Evolutionary conservation across 257 asterid species (phyloP), one percentile per base, ranked within the genome.

Genomic region (Fraxinus americana): DNA sequence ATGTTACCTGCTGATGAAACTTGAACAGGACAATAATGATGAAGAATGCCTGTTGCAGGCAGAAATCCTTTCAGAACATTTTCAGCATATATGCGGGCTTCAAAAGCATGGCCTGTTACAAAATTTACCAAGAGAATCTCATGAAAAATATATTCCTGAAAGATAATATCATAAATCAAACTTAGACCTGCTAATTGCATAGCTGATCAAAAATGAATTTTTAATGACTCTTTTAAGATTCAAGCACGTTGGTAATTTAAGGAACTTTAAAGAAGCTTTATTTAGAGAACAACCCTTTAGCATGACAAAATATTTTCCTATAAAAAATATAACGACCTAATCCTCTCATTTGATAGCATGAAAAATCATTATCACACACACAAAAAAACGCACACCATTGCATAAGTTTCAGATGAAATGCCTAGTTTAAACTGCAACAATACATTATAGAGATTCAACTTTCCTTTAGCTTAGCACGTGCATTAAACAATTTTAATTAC

Each of bases 21-120:
- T 86, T 89, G 90, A 80, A 89, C 97, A 54, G 99, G 98, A 67
- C 83, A 84, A 88, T 96, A 96, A 82, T 90, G 98, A 83, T 96
- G 97, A 85, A 96, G 99, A 79, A 86, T 82, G 71, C 99, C 97
- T 75, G 98, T 91, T 79, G 98, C 98, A 38, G 99, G 99, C 71
- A 96, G 97, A 92, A 96, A 96, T 76, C 99, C 98, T 82, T 92
- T 96, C 3, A 91, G 90, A 79, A 96, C 98, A 91, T 91, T 96
- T 86, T 96, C 99, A 80, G 99, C 99, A 85, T 96, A 96, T 84
- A 93, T 96, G 73, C 99, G 96, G 82, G 97, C 98, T 88, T 96
- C 99, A 88, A 96, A 96, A 85, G 98, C 97, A 84, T 96, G 99
- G 59, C 99, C 99, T 95, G 89, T 66, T 77, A 87, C 73, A 59